Conservation (phyloP, 768 basidiomycete species). For the Collybia mongolica region DNA sequence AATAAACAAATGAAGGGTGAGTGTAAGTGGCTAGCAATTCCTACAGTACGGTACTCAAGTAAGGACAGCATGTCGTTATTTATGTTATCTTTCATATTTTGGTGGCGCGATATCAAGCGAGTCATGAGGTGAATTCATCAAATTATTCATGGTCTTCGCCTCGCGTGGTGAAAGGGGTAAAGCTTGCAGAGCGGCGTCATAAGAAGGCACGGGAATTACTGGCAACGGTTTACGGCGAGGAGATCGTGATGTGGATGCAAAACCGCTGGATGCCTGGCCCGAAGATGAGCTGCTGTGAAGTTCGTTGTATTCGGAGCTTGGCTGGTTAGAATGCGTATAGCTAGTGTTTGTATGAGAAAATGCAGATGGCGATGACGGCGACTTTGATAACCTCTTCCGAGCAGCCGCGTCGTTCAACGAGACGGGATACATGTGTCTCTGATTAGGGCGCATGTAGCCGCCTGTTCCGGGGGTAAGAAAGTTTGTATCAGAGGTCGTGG, state of each 20-base stretch:
- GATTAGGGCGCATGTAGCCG: background rate
- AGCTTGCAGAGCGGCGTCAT: conserved; percentile 10
- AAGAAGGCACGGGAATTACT: conserved; percentile 13
- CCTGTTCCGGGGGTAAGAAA: background rate
- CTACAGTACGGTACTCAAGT: no score
- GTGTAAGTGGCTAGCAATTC: background rate
- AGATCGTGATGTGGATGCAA: conserved; percentile 4
- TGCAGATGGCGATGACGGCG: background rate
- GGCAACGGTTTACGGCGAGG: conserved; percentile 16
- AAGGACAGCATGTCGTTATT: background rate
- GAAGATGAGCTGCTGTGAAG: background rate
- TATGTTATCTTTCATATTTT: conserved; percentile 15
- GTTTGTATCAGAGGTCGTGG: no score
- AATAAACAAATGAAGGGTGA: background rate
- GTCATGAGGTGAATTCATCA: background rate
- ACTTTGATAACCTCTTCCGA: background rate
- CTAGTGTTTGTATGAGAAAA: conserved; percentile 1
- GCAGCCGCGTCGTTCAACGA: background rate
- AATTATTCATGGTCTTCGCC: conserved; percentile 3
- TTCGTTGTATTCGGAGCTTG: background rate
- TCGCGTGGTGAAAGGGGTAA: conserved; percentile 6
- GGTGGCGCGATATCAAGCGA: conserved; percentile 10
- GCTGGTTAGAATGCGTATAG: conserved; percentile 1
- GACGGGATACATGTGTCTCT: background rate
- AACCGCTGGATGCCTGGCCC: background rate